Conservation (phyloP, 768 basidiomycete genomes). For the Hemileccinum impolitum region DNA sequence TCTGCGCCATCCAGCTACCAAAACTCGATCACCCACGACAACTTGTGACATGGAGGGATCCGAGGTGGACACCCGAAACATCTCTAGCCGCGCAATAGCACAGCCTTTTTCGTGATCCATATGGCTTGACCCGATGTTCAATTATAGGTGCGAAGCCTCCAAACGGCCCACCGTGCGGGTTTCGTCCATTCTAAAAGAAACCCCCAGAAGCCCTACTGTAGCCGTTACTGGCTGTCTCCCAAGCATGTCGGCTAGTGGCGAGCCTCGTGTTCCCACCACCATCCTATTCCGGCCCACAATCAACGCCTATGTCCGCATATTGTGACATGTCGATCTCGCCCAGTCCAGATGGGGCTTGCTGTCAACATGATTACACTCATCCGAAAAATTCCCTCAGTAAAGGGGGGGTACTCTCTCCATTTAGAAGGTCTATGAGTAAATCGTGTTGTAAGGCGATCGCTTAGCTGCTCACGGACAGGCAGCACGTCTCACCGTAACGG, state of each 20-base stretch:
- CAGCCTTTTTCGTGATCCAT: conserved; percentile 1
- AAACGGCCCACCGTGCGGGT: conserved; percentile 1
- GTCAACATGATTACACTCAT: background rate
- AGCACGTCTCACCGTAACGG: conserved; percentile 11
- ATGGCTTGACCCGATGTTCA: background rate
- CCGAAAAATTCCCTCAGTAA: background rate
- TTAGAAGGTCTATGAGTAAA: background rate
- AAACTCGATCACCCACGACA: background rate
- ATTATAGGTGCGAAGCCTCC: conserved; percentile 10
- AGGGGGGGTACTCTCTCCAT: background rate
- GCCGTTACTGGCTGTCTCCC: conserved; percentile 2
- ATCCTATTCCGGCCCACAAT: conserved; percentile 13
- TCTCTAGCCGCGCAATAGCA: conserved; percentile 6
- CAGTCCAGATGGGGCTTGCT: background rate
- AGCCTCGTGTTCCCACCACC: conserved; percentile 17
- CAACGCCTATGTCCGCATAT: conserved; percentile 20
- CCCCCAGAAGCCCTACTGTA: background rate
- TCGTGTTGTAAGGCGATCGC: background rate
- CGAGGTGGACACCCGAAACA: conserved; percentile 5
- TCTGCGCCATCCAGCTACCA: too few relatives aligned
- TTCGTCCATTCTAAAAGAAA: conserved; percentile 5
- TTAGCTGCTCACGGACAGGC: background rate
- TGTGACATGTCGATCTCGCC: conserved; percentile 22
- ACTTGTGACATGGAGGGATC: background rate
- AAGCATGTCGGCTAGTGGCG: conserved; percentile 8